Evolutionary conservation across 2,329 filamentous ascomycete species (phyloP).

Genomic region (Allantophomopsis cytisporea): DNA sequence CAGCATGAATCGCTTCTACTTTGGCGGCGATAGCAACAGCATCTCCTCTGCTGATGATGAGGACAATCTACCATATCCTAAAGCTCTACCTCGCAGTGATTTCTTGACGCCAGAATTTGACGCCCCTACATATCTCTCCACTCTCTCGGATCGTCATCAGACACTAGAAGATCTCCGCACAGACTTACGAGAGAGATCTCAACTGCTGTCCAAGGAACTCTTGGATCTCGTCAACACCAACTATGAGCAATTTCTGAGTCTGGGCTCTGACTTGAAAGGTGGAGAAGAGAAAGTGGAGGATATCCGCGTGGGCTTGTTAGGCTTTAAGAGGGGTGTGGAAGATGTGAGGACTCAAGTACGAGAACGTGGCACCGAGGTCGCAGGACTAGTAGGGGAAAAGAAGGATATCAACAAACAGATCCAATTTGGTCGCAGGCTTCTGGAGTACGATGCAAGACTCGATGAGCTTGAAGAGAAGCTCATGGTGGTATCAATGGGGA

Average conservation of each 20-base stretch:
- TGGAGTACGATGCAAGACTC: conserved; percentile 54
- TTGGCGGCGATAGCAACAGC: conserved; percentile 16
- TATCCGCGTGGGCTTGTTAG: conserved; percentile 73
- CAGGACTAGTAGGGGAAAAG: conserved; percentile 50
- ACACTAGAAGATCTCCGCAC: conserved; percentile 85
- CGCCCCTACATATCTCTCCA: conserved; percentile 69
- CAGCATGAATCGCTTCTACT: conserved; percentile 33
- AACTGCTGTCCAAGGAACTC: conserved; percentile 71
- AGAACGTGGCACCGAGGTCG: conserved; percentile 49
- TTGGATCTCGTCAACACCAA: conserved; percentile 92
- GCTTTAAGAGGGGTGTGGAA: conserved; percentile 72
- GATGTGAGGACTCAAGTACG: conserved; percentile 55
- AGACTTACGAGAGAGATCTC: conserved; percentile 71
- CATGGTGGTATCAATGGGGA: conserved; percentile 29
- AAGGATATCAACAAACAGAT: conserved; percentile 48
- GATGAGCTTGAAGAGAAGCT: conserved; percentile 49
- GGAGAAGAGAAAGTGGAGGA: conserved; percentile 89
- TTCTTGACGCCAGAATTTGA: conserved; percentile 72
- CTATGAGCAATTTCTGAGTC: conserved; percentile 77
- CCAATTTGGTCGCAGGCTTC: conserved; percentile 43
- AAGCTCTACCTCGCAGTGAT: conserved; percentile 67
- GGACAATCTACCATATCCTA: conserved; percentile 73
- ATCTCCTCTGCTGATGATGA: conserved; percentile 36
- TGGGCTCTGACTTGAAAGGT: conserved; percentile 70
- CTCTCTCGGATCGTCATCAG: conserved; percentile 77